phyloP scores from a whole-genome alignment of 2,329 filamentous ascomycete species.

The Xylaria sp. region DNA sequence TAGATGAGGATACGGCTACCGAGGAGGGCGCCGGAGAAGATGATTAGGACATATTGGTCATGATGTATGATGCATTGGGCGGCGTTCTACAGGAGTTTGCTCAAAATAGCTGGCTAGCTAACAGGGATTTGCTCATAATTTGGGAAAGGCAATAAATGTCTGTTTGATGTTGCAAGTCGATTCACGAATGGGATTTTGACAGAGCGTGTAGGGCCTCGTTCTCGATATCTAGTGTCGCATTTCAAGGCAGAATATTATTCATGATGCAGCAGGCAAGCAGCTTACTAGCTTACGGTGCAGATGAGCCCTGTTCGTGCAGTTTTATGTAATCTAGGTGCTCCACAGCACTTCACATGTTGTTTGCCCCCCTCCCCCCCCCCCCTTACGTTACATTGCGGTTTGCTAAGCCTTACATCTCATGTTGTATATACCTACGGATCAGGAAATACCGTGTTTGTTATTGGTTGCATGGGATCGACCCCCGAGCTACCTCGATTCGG shows the following conservation, averaged over 20 bases:
- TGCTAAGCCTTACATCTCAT: too few relatives aligned
- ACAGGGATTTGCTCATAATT: slow-evolving; percentile 19
- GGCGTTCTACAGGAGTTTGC: slow-evolving; percentile 38
- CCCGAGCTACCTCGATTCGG: not conserved
- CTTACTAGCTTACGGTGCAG: too few relatives aligned
- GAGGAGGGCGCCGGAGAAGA: slow-evolving; percentile 59
- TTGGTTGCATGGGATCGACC: slow-evolving; percentile 8
- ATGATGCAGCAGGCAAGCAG: too few relatives aligned
- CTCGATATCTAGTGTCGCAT: not conserved
- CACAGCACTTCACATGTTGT: slow-evolving; percentile 5
- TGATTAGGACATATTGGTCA: slow-evolving; percentile 46
- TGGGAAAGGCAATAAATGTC: slow-evolving; percentile 31
- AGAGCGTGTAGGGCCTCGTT: not conserved
- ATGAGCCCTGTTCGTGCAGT: not conserved
- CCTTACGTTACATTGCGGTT: not conserved
- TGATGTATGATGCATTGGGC: slow-evolving; percentile 40
- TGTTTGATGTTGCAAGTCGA: slow-evolving; percentile 25
- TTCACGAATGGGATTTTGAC: not conserved
- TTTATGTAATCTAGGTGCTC: slow-evolving; percentile 1
- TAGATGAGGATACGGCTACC: slow-evolving; percentile 64
- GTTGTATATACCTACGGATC: slow-evolving; percentile 14
- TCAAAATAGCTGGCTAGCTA: slow-evolving; percentile 38
- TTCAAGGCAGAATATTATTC: too few relatives aligned
- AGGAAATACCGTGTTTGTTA: slow-evolving; percentile 2
- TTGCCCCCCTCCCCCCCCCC: too few relatives aligned